Evolutionary conservation across 75 land plant species (phyloP).

Genomic region (Larix kaempferi): DNA sequence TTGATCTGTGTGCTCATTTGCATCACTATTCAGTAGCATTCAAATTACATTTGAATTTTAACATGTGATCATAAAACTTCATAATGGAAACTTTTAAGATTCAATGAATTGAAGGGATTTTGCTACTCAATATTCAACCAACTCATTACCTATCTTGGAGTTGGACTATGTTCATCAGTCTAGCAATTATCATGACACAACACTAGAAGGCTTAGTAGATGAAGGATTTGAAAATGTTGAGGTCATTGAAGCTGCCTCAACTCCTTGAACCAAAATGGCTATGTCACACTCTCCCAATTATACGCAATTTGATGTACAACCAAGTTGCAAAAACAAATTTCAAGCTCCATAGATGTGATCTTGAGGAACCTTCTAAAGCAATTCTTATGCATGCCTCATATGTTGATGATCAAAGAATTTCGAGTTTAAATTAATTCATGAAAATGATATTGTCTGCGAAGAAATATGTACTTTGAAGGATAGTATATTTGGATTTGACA

Average conservation of each 20-base stretch:
- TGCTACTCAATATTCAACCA: not conserved
- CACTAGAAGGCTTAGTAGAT: not conserved
- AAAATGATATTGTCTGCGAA: not conserved
- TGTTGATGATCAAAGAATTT: not conserved
- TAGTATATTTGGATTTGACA: not conserved
- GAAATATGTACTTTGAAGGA: not conserved
- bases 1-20: too few species aligned
- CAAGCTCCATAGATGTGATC: not conserved
- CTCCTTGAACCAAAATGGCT: not conserved
- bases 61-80: too few species aligned
- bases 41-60: too few species aligned
- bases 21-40: too few species aligned
- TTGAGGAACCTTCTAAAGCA: not conserved
- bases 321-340: not conserved
- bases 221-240: conserved; percentile 2
- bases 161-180: not conserved
- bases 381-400: not conserved
- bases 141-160: too few species aligned
- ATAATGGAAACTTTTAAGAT: too few species aligned
- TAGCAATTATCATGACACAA: not conserved
- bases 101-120: not conserved
- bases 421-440: not conserved
- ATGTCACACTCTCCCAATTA: not conserved
- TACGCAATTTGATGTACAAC: not conserved
- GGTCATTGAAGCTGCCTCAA: not conserved